These are phyloP conservation scores for Seiridium unicorne DNA, from an alignment of 2,329 filamentous ascomycete genomes.

Conservation along the genomic window DNA sequence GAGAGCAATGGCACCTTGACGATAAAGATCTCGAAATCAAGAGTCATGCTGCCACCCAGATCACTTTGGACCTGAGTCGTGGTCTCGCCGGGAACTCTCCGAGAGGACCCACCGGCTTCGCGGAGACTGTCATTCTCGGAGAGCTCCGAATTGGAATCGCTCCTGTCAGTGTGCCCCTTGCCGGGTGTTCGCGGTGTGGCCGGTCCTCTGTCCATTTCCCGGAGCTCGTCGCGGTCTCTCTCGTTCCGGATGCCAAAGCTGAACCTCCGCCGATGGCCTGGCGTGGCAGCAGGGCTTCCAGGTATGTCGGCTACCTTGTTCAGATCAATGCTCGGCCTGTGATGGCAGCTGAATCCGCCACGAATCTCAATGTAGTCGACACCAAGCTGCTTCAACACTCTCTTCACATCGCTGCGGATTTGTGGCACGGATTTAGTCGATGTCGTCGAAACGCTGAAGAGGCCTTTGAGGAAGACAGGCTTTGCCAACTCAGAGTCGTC, in stretches of 20 bases:
- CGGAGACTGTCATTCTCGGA: slow-evolving; percentile 71
- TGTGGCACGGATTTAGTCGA: slow-evolving; percentile 84
- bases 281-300: slow-evolving; percentile 53
- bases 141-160: slow-evolving; percentile 83
- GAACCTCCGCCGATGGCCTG: slow-evolving; percentile 72
- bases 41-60: slow-evolving; percentile 76
- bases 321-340: slow-evolving; percentile 85
- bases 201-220: slow-evolving; percentile 55
- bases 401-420: slow-evolving; percentile 86
- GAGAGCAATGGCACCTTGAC: slow-evolving; percentile 95
- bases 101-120: slow-evolving; percentile 48
- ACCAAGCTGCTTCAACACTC: slow-evolving; percentile 81
- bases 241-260: slow-evolving; percentile 74
- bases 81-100: slow-evolving; percentile 76
- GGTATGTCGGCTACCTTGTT: slow-evolving; percentile 68
- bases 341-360: slow-evolving; percentile 87
- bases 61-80: slow-evolving; percentile 91
- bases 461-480: slow-evolving; percentile 90
- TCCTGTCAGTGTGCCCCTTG: slow-evolving; percentile 55
- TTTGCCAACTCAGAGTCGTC: slow-evolving; percentile 79
- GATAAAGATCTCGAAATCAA: slow-evolving; percentile 94
- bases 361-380: slow-evolving; percentile 93
- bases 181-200: slow-evolving; percentile 46
- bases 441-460: slow-evolving; percentile 96
- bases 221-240: slow-evolving; percentile 69